Conservation (phyloP, 345 rosid species). For the thale cress (Arabidopsis thaliana) region TAIR10.1 NC_003071.7:17660001-17660500, state of each 20-base stretch:
- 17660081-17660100: conserved; percentile 42
- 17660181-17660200: conserved; percentile 37
- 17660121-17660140: conserved; percentile 22
- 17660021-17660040: conserved; percentile 41
- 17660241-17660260: conserved; percentile 38
- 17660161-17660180: conserved; percentile 40
- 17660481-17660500: conserved; percentile 37
- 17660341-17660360: not conserved
- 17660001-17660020: conserved; percentile 36
- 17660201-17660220: conserved; percentile 40
- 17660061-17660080: conserved; percentile 48
- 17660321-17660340: not conserved
- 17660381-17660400: conserved; percentile 3
- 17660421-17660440: conserved; percentile 19
- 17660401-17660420: conserved; percentile 11
- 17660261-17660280: conserved; percentile 43
- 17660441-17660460: conserved; percentile 27
- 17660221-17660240: conserved; percentile 30
- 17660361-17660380: conserved; percentile 15
- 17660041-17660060: conserved; percentile 48
- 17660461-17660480: conserved; percentile 23
- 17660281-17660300: conserved; percentile 1
- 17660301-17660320: conserved; percentile 1
- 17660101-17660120: conserved; percentile 43
- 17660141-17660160: conserved; percentile 41